A percentile compares a stretch with the other conserved stretches of the same genome.
These are phyloP conservation scores for Cladophialophora chaetospira DNA, from an alignment of 2,329 filamentous ascomycete genomes.

Conservation along the genomic window DNA sequence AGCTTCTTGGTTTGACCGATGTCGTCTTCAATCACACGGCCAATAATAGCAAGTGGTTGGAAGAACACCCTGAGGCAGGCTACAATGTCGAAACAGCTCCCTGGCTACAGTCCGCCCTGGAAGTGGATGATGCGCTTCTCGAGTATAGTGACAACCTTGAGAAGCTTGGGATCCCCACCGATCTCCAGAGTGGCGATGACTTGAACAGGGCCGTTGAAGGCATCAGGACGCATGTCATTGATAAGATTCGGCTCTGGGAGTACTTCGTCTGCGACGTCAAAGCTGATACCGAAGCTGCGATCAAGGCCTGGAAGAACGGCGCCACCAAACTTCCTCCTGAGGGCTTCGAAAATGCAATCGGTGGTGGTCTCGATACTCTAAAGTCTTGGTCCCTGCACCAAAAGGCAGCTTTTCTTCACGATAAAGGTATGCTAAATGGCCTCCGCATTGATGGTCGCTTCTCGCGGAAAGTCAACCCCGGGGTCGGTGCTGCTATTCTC, in stretches of 20 bases:
- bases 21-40: constrained; percentile 98
- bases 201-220: constrained; percentile 79
- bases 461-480: constrained; percentile 69
- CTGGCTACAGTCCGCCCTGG: constrained; percentile 65
- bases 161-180: constrained; percentile 72
- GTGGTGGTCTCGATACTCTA: constrained; percentile 55
- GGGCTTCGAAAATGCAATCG: constrained; percentile 48
- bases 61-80: constrained; percentile 91
- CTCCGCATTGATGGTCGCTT: constrained; percentile 80
- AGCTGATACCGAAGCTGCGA: constrained; percentile 65
- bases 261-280: constrained; percentile 86
- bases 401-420: constrained; percentile 62
- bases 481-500: constrained; percentile 68
- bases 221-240: constrained; percentile 78
- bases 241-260: constrained; percentile 81
- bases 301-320: constrained; percentile 71
- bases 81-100: constrained; percentile 93
- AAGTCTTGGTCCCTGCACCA: constrained; percentile 58
- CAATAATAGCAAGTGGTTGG: constrained; percentile 90
- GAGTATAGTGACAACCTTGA: constrained; percentile 64
- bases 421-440: constrained; percentile 69
- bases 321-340: constrained; percentile 58
- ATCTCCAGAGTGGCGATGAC: constrained; percentile 70
- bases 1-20: constrained; percentile 85
- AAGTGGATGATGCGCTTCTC: constrained; percentile 75